A percentile compares a stretch with the other conserved stretches of the same genome.
phyloP scores from a whole-genome alignment of 352 stramenopile genomes.

The Pythium brachiatum region DNA sequence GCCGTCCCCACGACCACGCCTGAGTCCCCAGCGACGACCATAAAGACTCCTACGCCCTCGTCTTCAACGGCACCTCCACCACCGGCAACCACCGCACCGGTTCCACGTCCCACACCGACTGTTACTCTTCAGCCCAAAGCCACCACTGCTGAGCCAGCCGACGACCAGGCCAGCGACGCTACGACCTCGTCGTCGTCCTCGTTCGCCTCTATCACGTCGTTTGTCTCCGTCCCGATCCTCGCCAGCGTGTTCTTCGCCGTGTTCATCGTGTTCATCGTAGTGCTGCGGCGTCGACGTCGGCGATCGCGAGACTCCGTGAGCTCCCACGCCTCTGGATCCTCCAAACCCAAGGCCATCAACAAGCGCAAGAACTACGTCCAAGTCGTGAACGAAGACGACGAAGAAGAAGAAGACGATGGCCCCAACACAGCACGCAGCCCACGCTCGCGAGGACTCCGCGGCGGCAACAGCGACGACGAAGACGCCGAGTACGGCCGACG shows the following conservation, averaged over 20 bases:
- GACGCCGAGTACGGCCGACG: conserved; percentile 31
- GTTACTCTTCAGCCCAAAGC: not conserved
- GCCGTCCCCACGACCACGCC: not conserved
- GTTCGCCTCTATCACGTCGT: conserved; percentile 7
- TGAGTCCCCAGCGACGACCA: not conserved
- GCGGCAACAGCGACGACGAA: conserved; percentile 27
- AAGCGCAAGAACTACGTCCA: conserved; percentile 28
- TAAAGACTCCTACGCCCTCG: not conserved
- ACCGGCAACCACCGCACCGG: not conserved
- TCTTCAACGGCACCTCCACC: not conserved
- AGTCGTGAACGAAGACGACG: conserved; percentile 22
- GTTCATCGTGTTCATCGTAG: conserved; percentile 1
- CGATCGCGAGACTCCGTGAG: not conserved
- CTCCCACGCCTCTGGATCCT: not conserved
- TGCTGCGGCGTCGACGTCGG: conserved; percentile 11
- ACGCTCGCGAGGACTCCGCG: not conserved
- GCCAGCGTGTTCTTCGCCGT: conserved; percentile 10
- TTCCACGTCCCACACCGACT: not conserved
- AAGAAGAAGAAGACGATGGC: conserved; percentile 9
- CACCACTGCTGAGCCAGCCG: not conserved
- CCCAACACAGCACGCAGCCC: not conserved
- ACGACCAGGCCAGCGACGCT: not conserved
- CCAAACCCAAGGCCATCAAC: not conserved
- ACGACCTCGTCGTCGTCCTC: conserved; percentile 9
- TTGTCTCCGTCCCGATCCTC: conserved; percentile 16